Evolutionary conservation across 73 alveolate genomes (phyloP).

Genomic region (Tetrahymena borealis): DNA sequence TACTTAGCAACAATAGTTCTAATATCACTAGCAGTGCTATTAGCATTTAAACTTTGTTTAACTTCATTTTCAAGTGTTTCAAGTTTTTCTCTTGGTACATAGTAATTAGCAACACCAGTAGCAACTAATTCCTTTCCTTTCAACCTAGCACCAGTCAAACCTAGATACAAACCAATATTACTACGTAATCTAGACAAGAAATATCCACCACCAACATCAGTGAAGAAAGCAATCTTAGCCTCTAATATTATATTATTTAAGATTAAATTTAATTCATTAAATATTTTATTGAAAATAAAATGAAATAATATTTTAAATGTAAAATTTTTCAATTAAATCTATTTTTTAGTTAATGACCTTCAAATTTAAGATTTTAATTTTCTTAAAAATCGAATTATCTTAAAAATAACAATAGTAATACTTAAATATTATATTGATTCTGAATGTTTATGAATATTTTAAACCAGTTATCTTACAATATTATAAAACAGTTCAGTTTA

Average conservation of each 20-base stretch:
- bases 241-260: no score
- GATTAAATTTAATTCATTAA: background rate
- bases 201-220: slow-evolving; percentile 93
- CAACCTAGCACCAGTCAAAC: slow-evolving; percentile 80
- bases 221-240: slow-evolving; percentile 84
- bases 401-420: no score
- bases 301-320: no score
- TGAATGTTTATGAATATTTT: no score
- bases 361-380: no score
- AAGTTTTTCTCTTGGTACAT: slow-evolving; percentile 48
- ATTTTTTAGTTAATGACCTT: no score
- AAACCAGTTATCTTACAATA: no score
- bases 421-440: no score
- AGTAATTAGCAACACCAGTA: slow-evolving; percentile 89
- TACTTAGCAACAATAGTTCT: background rate
- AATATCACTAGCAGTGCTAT: background rate
- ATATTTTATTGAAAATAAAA: background rate
- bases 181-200: slow-evolving; percentile 74
- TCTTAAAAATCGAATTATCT: no score
- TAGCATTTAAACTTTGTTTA: background rate
- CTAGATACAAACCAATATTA: slow-evolving; percentile 73
- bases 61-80: slow-evolving; percentile 16
- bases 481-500: no score
- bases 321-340: no score
- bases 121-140: slow-evolving; percentile 66